Base-by-base conservation (phyloP, 805 yeast genomes). In the Ogataea naganishii region DNA sequence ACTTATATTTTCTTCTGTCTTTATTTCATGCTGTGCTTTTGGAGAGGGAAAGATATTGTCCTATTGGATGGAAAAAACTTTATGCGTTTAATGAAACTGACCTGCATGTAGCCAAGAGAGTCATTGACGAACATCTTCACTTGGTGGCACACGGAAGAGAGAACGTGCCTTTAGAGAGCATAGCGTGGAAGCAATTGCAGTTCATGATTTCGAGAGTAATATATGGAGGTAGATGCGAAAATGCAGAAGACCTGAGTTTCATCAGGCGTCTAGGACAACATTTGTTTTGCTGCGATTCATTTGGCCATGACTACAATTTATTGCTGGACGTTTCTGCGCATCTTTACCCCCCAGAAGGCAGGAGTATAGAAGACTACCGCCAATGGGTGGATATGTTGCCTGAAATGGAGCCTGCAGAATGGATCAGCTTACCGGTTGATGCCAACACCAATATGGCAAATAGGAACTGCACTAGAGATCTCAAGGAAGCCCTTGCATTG, bases 21-120 rank as follows among this genome's bases (percentile, higher is more conserved):
- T 83, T 94, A 94, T 67, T 69, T 37, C 94, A 83, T 46, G 64
- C 81, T 0, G 46, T 80, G 1, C 45, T 84, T 3, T 63, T 63
- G 20, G 85, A 75, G 36, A 52, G 83, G 31, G 49, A 70, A 29
- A 59, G 80, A 27, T 78, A 65, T 38, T 64, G 62, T 1, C 85
- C 89, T 1, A 46, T 69, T 3, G 83, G 89, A 2, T 81, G 82
- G 53, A 41, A 55, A 1, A 67, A 69, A 39, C 45, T 40, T 7
- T 79, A 83, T 45, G 94, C 81, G 36, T 70, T 86, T 42, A 81
- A 71, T 46, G 83, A 81, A 33, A 53, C 75, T n/a, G 96, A 88
- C 47, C 66, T 78, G 31, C 53, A 57, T 8, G 60, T 72, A 14
- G 77, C 74, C 2, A 38, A 63, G 4, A 44, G 37, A 28, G 57